phyloP scores from a whole-genome alignment of 2,329 filamentous ascomycete species.

The Fusarium dlaminii region DNA sequence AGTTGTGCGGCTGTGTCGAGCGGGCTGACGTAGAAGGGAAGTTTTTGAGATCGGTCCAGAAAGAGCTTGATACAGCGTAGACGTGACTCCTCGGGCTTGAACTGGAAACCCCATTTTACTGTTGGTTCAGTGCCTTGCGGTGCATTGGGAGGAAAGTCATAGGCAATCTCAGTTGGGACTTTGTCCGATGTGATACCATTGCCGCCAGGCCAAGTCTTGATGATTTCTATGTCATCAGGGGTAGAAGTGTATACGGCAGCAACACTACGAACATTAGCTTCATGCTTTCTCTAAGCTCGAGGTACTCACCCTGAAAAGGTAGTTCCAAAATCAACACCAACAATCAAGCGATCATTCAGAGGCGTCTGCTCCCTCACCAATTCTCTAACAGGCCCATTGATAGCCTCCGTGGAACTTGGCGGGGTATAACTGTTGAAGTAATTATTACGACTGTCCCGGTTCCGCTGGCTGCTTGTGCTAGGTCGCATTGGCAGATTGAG shows the following conservation, averaged over 20 bases:
- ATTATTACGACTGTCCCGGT: constrained; percentile 62
- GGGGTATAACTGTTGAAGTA: constrained; percentile 66
- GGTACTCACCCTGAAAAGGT: constrained; percentile 77
- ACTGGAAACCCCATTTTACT: constrained; percentile 84
- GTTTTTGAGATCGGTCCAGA: constrained; percentile 80
- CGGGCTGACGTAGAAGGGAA: constrained; percentile 82
- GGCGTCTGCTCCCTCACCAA: constrained; percentile 61
- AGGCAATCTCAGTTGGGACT: constrained; percentile 82
- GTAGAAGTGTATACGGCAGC: constrained; percentile 79
- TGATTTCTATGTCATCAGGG: constrained; percentile 83
- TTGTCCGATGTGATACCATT: constrained; percentile 91
- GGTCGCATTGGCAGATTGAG: constrained; percentile 62
- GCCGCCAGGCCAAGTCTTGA: constrained; percentile 85
- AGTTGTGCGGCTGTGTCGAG: constrained; percentile 81
- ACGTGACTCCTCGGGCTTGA: constrained; percentile 78
- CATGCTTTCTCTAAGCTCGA: background rate
- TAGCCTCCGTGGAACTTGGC: constrained; percentile 68
- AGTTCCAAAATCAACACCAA: constrained; percentile 86
- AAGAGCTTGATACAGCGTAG: constrained; percentile 87
- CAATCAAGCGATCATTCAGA: constrained; percentile 72
- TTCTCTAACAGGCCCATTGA: constrained; percentile 69
- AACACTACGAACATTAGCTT: constrained; percentile 52
- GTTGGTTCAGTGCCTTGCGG: constrained; percentile 54
- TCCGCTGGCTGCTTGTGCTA: constrained; percentile 57
- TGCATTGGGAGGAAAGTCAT: constrained; percentile 53